These are phyloP conservation scores for Rhodotorula sp. DNA, from an alignment of 1,284 basidiomycete genomes.

Conservation along the genomic window DNA sequence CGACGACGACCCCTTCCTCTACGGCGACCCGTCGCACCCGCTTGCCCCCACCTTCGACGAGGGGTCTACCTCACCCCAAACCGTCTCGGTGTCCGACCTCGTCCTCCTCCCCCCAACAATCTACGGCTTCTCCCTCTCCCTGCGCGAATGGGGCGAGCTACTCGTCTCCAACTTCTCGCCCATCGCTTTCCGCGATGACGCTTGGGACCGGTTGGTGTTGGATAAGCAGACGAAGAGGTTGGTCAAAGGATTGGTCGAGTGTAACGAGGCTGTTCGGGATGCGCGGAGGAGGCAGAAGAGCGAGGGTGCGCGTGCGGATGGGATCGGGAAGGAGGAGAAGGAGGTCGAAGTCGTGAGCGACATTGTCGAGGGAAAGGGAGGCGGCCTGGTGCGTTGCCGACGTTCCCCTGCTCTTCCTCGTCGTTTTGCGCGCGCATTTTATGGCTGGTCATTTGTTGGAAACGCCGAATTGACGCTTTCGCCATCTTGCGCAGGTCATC, in stretches of 20 bases:
- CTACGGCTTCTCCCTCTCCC: no score
- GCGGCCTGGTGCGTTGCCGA: slow-evolving; percentile 21
- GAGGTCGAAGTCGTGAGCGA: slow-evolving; percentile 11
- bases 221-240: slow-evolving; percentile 13
- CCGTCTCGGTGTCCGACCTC: not conserved
- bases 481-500: not conserved
- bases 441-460: not conserved
- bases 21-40: not conserved
- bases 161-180: not conserved
- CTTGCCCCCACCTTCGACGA: no score
- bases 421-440: not conserved
- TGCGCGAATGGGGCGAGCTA: no score
- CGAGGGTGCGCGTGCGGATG: not conserved
- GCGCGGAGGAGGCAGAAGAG: slow-evolving; percentile 4
- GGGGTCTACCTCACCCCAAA: no score
- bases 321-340: not conserved
- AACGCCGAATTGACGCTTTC: not conserved
- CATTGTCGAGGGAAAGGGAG: slow-evolving; percentile 34
- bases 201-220: not conserved
- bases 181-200: not conserved
- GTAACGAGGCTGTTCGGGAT: not conserved
- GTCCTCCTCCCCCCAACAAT: not conserved
- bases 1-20: slow-evolving; percentile 2
- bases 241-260: slow-evolving; percentile 30
- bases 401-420: not conserved